Conservation (phyloP, 2,329 filamentous ascomycete genomes). For the Fusarium nelsonii region DNA sequence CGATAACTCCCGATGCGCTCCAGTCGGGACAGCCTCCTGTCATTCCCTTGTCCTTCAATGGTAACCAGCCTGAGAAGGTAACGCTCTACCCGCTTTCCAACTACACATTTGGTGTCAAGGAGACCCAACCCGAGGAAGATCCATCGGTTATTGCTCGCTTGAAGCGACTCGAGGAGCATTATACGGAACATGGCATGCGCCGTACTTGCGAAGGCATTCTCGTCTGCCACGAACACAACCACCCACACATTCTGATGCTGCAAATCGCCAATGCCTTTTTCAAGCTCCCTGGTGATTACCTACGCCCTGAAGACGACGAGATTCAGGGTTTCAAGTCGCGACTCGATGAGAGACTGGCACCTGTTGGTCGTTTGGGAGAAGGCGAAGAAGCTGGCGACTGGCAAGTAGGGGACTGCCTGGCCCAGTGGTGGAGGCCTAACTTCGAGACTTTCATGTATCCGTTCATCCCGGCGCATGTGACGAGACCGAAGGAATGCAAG, state of each 20-base stretch:
- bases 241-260: constrained; percentile 98
- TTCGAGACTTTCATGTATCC: constrained; percentile 99
- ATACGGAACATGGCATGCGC: constrained; percentile 91
- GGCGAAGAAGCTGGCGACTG: constrained; percentile 88
- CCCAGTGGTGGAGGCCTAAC: constrained; percentile 99
- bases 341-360: constrained; percentile 92
- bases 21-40: constrained; percentile 84
- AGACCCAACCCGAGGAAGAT: constrained; percentile 97
- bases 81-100: constrained; percentile 95
- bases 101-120: constrained; percentile 99
- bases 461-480: constrained; percentile 95
- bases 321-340: constrained; percentile 93
- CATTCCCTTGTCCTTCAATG: constrained; percentile 85
- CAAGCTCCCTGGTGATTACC: constrained; percentile 97
- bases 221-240: constrained; percentile 98
- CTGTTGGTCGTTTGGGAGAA: constrained; percentile 87
- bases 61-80: constrained; percentile 89
- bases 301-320: constrained; percentile 90
- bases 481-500: constrained; percentile 97
- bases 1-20: constrained; percentile 79
- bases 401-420: constrained; percentile 93
- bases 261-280: constrained; percentile 99
- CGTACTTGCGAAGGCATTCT: constrained; percentile 97
- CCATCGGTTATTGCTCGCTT: constrained; percentile 93
- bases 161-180: constrained; percentile 96